Evolutionary conservation across 805 yeast genomes (phyloP).

Genomic region (Ogataea degrootiae): DNA sequence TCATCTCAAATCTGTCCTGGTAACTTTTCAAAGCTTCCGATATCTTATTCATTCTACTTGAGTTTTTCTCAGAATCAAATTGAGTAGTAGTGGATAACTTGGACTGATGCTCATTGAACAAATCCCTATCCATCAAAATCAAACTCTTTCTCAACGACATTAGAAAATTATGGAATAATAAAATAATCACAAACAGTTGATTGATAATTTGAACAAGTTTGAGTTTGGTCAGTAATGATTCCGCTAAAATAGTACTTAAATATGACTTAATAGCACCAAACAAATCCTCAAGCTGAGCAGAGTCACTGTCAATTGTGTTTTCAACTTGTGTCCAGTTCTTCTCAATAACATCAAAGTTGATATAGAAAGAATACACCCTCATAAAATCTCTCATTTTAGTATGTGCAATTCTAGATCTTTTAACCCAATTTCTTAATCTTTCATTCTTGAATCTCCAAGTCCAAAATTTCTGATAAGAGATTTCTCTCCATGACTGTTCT

Average conservation of each 20-base stretch:
- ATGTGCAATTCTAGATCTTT: slow-evolving; percentile 51
- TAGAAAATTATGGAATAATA: slow-evolving; percentile 45
- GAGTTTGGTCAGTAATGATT: slow-evolving; percentile 61
- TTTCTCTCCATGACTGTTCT: slow-evolving; percentile 68
- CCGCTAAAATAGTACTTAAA: slow-evolving; percentile 59
- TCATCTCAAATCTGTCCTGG: slow-evolving; percentile 39
- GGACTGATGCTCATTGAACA: slow-evolving; percentile 36
- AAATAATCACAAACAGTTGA: slow-evolving; percentile 41
- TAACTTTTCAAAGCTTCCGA: slow-evolving; percentile 38
- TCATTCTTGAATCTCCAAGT: slow-evolving; percentile 39
- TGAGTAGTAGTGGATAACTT: slow-evolving; percentile 32
- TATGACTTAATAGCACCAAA: slow-evolving; percentile 47
- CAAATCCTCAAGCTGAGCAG: slow-evolving; percentile 36
- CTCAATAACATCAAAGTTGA: slow-evolving; percentile 57
- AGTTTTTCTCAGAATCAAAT: slow-evolving; percentile 37
- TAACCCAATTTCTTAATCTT: slow-evolving; percentile 48
- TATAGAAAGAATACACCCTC: slow-evolving; percentile 48
- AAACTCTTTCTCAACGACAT: slow-evolving; percentile 51
- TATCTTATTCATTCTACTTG: slow-evolving; percentile 37
- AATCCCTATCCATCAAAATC: slow-evolving; percentile 42
- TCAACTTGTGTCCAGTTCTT: slow-evolving; percentile 43
- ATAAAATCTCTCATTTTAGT: slow-evolving; percentile 53
- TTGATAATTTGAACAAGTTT: slow-evolving; percentile 44
- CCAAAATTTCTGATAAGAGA: slow-evolving; percentile 66
- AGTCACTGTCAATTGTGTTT: slow-evolving; percentile 15